Percentiles rank a stretch among this genome's conserved stretches.
Conservation (phyloP, 2,329 filamentous ascomycete species). For the Cercospora zeina region DNA sequence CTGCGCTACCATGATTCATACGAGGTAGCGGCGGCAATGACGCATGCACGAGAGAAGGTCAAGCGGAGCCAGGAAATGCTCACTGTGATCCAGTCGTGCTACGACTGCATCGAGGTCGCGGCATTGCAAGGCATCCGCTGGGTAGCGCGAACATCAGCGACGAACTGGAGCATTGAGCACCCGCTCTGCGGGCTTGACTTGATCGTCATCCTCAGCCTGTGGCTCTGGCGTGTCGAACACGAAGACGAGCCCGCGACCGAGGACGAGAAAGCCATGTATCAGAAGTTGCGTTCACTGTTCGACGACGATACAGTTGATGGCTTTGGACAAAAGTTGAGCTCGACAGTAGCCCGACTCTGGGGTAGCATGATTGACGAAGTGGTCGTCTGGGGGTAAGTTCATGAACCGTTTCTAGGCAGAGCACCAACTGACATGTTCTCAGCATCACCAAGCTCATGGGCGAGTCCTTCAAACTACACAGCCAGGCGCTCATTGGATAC, state of each 20-base stretch:
- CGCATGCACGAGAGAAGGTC: constrained; percentile 86
- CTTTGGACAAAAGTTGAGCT: constrained; percentile 82
- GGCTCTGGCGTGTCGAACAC: constrained; percentile 99
- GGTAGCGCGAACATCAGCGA: constrained; percentile 96
- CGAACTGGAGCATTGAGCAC: constrained; percentile 99
- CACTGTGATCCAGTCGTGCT: constrained; percentile 97
- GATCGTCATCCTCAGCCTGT: constrained; percentile 95
- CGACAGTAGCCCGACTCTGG: constrained; percentile 93
- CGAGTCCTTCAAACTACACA: constrained; percentile 95
- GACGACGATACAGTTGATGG: constrained; percentile 85
- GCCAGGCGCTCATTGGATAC: constrained; percentile 90
- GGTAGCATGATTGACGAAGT: constrained; percentile 98
- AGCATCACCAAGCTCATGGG: constrained; percentile 95
- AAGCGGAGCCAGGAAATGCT: constrained; percentile 97
- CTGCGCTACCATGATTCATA: constrained; percentile 96
- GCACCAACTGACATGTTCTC: constrained; percentile 41
- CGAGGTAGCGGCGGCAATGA: constrained; percentile 96
- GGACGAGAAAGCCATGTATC: constrained; percentile 85
- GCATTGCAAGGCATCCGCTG: constrained; percentile 92
- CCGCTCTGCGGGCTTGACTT: constrained; percentile 94
- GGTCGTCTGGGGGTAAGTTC: constrained; percentile 95
- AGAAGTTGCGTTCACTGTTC: constrained; percentile 86
- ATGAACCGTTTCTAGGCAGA: not conserved
- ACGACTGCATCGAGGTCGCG: constrained; percentile 94
- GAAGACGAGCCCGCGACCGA: constrained; percentile 88